These are phyloP conservation scores for Straminergon stramineum DNA, from an alignment of 225 moss, liverwort and hornwort species.

Conservation along the genomic window DNA sequence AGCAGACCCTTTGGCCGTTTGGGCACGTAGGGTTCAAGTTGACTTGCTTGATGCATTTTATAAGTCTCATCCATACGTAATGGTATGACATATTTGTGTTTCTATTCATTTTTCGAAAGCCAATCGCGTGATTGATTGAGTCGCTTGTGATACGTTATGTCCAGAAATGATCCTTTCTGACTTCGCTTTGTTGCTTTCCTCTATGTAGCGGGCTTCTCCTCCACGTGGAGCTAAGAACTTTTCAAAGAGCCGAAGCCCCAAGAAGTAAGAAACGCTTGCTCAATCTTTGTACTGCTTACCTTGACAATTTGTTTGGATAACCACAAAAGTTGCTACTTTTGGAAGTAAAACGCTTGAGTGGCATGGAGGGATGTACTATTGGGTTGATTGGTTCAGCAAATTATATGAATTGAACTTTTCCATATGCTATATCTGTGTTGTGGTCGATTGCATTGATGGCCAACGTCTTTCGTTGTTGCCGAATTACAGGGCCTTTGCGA, in stretches of 20 bases:
- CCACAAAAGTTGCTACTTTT: background rate
- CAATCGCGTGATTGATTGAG: background rate
- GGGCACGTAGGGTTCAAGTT: background rate
- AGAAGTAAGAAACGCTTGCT: constrained; percentile 36
- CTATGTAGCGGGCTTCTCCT: constrained; percentile 45
- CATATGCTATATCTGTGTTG: background rate
- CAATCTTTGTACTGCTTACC: background rate
- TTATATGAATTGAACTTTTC: background rate
- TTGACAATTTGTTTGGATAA: background rate
- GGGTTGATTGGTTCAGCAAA: background rate
- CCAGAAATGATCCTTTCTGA: background rate
- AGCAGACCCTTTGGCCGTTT: background rate
- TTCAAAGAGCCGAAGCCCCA: constrained; percentile 87
- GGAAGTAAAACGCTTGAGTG: background rate
- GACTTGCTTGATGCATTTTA: background rate
- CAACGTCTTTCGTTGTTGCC: background rate
- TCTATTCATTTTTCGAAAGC: background rate
- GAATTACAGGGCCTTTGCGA: constrained; percentile 41
- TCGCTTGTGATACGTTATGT: background rate
- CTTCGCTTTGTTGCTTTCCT: background rate
- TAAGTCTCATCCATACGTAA: background rate
- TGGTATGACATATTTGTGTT: background rate
- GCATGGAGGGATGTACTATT: background rate
- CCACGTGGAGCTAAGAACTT: constrained; percentile 53
- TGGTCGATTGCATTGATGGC: background rate